Evolutionary conservation across 2,329 filamentous ascomycete species (phyloP).

Genomic region (Stemphylium beticola): DNA sequence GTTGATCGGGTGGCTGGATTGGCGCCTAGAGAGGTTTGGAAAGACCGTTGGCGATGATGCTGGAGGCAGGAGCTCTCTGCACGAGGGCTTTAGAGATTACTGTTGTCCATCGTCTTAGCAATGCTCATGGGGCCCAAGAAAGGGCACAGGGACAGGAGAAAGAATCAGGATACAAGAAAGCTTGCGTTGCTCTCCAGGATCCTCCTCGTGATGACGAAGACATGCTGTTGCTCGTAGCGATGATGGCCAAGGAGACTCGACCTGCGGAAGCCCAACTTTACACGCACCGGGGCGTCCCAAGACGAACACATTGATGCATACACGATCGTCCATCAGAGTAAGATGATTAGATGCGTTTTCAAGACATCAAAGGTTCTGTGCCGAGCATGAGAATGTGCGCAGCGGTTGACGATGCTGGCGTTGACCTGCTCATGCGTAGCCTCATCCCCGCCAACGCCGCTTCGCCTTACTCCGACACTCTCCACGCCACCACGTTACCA

Average conservation of each 20-base stretch:
- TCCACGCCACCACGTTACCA: constrained; percentile 2
- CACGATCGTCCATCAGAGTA: not conserved
- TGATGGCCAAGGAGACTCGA: not conserved
- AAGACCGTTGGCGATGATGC: constrained; percentile 23
- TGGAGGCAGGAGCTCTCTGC: constrained; percentile 26
- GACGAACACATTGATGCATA: constrained; percentile 4
- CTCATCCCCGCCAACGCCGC: constrained; percentile 10
- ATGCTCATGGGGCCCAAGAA: constrained; percentile 8
- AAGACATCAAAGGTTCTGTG: not conserved
- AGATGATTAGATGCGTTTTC: not conserved
- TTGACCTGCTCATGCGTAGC: constrained; percentile 6
- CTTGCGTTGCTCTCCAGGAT: constrained; percentile 1
- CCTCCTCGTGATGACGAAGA: not conserved
- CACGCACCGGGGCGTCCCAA: not conserved
- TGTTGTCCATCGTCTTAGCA: constrained; percentile 32
- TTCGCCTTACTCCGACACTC: not conserved
- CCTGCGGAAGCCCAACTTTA: not conserved
- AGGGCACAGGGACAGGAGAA: not conserved
- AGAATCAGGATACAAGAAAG: constrained; percentile 6
- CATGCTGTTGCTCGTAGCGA: constrained; percentile 5
- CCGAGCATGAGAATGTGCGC: not conserved
- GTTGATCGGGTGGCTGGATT: constrained; percentile 23
- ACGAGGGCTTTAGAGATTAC: constrained; percentile 37
- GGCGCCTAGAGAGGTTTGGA: constrained; percentile 10
- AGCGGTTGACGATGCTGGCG: constrained; percentile 4